Percentiles rank a stretch among this genome's conserved stretches.
Conservation (phyloP, 2,329 filamentous ascomycete genomes). For the Diatrype stigma region DNA sequence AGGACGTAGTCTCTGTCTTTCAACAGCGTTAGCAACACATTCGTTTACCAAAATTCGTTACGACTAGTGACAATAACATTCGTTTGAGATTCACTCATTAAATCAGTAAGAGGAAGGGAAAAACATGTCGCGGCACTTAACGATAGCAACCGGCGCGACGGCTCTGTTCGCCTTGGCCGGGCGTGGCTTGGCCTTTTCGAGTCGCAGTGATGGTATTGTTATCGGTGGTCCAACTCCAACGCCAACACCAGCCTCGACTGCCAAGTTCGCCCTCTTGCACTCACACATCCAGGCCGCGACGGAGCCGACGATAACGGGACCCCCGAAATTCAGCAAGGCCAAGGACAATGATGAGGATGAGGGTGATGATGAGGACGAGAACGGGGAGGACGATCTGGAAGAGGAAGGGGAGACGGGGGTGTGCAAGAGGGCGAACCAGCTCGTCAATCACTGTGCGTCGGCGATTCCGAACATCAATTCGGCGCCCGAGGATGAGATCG, state of each 20-base stretch:
- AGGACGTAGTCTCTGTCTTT: too few species aligned
- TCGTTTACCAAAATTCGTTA: too few species aligned
- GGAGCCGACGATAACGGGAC: background rate
- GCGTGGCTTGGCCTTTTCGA: background rate
- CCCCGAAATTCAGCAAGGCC: too few species aligned
- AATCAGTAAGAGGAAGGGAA: background rate
- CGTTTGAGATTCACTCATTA: too few species aligned
- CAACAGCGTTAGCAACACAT: too few species aligned
- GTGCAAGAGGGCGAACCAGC: background rate
- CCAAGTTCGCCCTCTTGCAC: background rate
- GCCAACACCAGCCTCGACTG: background rate
- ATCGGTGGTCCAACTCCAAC: too few species aligned
- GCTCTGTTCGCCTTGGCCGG: background rate
- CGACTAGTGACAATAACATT: too few species aligned
- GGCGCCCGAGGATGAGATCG: constrained; percentile 3
- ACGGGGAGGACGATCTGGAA: background rate
- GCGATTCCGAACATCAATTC: constrained; percentile 2
- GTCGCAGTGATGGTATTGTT: too few species aligned
- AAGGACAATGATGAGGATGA: background rate
- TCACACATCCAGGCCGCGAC: background rate
- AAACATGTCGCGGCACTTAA: background rate
- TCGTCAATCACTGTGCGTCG: constrained; percentile 1
- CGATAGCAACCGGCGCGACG: background rate
- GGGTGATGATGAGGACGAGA: background rate
- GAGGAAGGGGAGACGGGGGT: background rate